phyloP scores from a whole-genome alignment of 768 basidiomycete genomes.

The Leccinum pellstonianum region DNA sequence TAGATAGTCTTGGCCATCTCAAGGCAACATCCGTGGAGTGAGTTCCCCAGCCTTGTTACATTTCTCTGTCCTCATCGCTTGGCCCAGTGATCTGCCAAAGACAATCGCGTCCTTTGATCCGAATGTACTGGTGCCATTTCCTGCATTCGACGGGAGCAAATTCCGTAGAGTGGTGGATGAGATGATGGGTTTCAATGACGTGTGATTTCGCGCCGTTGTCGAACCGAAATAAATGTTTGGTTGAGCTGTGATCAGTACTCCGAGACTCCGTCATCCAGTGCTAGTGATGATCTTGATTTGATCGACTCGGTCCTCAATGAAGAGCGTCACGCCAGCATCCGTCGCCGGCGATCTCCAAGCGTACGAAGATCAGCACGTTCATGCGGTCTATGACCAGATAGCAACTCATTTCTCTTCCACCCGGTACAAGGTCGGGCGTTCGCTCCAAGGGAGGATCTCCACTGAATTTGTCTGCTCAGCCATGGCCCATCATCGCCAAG shows the following conservation, averaged over 20 bases:
- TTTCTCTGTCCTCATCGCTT: conserved; percentile 9
- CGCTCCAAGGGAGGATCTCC: neutral
- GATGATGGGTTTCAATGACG: conserved; percentile 66
- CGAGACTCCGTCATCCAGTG: neutral
- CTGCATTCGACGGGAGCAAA: conserved; percentile 62
- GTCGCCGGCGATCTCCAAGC: conserved; percentile 49
- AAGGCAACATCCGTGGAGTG: conserved; percentile 57
- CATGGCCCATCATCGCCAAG: conserved; percentile 82
- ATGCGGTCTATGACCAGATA: conserved; percentile 81
- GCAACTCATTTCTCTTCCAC: conserved; percentile 87
- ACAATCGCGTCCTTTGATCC: conserved; percentile 51
- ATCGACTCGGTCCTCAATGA: conserved; percentile 13
- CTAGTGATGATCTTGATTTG: neutral
- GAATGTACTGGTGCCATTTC: conserved; percentile 53
- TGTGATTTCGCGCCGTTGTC: conserved; percentile 22
- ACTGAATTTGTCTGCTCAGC: conserved; percentile 42
- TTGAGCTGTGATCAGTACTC: neutral
- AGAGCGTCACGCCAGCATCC: conserved; percentile 38
- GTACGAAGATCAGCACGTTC: conserved; percentile 78
- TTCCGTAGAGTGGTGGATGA: conserved; percentile 71
- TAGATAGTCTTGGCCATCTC: conserved; percentile 59
- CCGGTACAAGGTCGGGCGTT: conserved; percentile 68
- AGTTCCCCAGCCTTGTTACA: conserved; percentile 25
- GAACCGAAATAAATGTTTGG: neutral
- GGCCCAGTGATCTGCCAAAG: conserved; percentile 49